Evolutionary conservation across 2,329 filamentous ascomycete species (phyloP), one percentile per base, ranked within the genome.

Genomic region (Fusarium pseudocircinatum): DNA sequence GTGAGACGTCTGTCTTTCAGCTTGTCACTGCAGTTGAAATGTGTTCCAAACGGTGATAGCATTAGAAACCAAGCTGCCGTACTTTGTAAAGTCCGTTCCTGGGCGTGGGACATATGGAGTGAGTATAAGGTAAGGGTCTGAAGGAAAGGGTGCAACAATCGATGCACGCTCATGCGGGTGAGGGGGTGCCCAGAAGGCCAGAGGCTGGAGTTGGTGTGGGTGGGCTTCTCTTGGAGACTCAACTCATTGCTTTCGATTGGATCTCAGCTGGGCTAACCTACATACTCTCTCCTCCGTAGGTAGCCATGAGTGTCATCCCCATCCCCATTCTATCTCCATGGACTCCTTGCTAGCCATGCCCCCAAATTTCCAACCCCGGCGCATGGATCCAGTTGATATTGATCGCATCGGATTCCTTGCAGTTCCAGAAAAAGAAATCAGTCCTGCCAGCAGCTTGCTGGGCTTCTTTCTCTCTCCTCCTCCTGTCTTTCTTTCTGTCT

Each of bases 291-390:
- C 28, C 34, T 58, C 43, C 50, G 40, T 66, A 28, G 39, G 34
- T 60, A 72, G 67, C 53, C 40, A 69, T 53, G 50, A 47, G 36
- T 39, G 62, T 26, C 53, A 70, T 70, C 52, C 56, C 69, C 69
- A 72, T 67, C 52, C 68, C 69, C 69, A 72, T 72, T 46, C 53
- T 65, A 73, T 73, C 70, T 68, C 70, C 66, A 73, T 73, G 70
- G 46, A 58, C 36, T 65, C 66, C 59, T 70, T 67, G 63, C 46
- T 44, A 66, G 63, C 53, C 63, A 60, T 65, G 60, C 49, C 59
- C 59, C 67, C 66, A 69, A 69, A 69, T 70, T 70, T 73, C 67
- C 67, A 73, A 73, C 59, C 70, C 70, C 67, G 61, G 60, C 42
- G 28, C 61, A 54, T 67, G 63, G 63, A 66, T 58, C 58, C 62